Evolutionary conservation across 2,329 filamentous ascomycete species (phyloP), one percentile per base, ranked within the genome.

Genomic region (Drechslerella stenobrocha): DNA sequence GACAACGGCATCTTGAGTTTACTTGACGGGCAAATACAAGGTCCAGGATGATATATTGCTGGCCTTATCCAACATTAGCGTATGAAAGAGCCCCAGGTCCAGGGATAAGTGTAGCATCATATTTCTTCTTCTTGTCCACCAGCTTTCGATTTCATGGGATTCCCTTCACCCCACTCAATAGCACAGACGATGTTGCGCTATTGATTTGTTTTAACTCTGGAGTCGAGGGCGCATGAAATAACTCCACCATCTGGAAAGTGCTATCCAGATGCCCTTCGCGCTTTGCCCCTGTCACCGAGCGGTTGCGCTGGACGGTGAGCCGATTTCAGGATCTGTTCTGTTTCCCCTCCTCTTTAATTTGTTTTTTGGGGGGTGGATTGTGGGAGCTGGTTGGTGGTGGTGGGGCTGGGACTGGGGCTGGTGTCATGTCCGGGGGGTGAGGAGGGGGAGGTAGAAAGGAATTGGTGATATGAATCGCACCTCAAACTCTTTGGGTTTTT

Each of bases 1-100:
- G 18, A 18, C 37, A 42, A 42, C n/a, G 37, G 22, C 37, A 42
- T 42, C 37, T 42, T 42, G 37, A 42, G 37, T 42, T 20, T 18
- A 7, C 37, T 42, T 18, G 22, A 42, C 37, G 18, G 37, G 55
- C 50, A 67, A 51, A 44, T 44, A 46, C 63, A 67, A 50, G 63
- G 63, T 67, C 63, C 51, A 30, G 63, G 63, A 60, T 42, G 37
- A 20, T 42, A 42, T 67, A 26, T 44, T 58, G 20, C 44, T 50
- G 42, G 40, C 52, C 57, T 53, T 66, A 52, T 66, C 53, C 61
- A 66, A 66, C 53, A 57, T 30, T 30, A 30, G n/a, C 22, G 37
- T 42, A 18, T 42, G 37, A 42, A 42, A 42, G 37, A 42, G 37
- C 37, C 37, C 37, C 37, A 42, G 37, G 37, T 42, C 37, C 7